Conservation (phyloP, 192 early-diverging fungal genomes). For the Coemansia furcata region DNA sequence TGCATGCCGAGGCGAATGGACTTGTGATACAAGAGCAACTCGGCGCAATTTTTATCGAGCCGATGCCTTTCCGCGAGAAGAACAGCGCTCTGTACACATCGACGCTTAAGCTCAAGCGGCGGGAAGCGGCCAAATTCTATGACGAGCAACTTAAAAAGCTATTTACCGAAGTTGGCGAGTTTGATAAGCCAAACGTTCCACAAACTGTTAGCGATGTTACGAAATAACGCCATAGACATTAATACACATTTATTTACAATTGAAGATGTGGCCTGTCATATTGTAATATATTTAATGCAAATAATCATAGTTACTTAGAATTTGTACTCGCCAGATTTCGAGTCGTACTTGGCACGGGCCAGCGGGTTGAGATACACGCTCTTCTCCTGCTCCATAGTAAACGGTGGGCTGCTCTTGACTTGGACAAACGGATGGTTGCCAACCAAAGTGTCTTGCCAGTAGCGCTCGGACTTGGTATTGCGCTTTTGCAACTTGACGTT, state of each 20-base stretch:
- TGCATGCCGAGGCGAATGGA: conserved; percentile 56
- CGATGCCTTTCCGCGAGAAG: conserved; percentile 65
- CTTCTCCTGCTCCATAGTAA: conserved; percentile 16
- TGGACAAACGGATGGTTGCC: conserved; percentile 32
- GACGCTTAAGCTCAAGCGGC: conserved; percentile 78
- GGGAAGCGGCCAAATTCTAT: conserved; percentile 48
- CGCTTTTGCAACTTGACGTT: conserved; percentile 10
- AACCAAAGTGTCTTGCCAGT: conserved; percentile 29
- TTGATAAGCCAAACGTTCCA: conserved; percentile 54
- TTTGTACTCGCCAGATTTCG: conserved; percentile 46
- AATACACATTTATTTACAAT: background rate
- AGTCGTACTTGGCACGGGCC: conserved; percentile 14
- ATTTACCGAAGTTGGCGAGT: conserved; percentile 52
- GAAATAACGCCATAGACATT: background rate
- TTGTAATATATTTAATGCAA: conserved; percentile 12
- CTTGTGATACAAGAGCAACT: conserved; percentile 78
- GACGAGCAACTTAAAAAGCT: conserved; percentile 48
- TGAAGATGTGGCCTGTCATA: conserved; percentile 35
- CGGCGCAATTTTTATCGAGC: conserved; percentile 64
- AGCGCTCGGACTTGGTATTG: conserved; percentile 3
- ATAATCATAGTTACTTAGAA: background rate
- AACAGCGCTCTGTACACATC: conserved; percentile 73
- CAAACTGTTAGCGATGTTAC: background rate
- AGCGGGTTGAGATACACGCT: conserved; percentile 17
- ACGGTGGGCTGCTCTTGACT: conserved; percentile 19